phyloP scores from a whole-genome alignment of 2,329 filamentous ascomycete species.

The Xylariaceae sp. region DNA sequence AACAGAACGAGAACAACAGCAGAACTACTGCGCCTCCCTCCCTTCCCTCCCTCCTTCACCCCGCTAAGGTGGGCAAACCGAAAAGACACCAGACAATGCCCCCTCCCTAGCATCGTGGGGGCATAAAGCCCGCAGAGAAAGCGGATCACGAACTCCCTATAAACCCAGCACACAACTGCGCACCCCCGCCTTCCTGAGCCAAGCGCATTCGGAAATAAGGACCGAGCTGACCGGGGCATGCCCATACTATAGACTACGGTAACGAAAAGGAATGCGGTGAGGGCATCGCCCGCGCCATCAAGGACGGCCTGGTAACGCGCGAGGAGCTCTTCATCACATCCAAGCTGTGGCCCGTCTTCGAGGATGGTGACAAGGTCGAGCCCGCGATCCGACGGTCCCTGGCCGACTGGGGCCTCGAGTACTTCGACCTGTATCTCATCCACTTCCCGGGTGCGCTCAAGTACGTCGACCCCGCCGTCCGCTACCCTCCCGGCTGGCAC shows the following conservation, averaged over 20 bases:
- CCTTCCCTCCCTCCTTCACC: slow-evolving; percentile 13
- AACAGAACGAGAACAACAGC: neutral
- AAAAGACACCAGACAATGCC: neutral
- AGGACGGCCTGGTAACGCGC: slow-evolving; percentile 74
- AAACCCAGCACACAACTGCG: neutral
- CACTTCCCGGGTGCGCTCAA: slow-evolving; percentile 86
- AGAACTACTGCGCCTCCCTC: neutral
- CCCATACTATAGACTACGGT: slow-evolving; percentile 59
- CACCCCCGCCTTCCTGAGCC: neutral
- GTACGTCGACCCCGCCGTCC: slow-evolving; percentile 72
- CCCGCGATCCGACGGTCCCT: slow-evolving; percentile 72
- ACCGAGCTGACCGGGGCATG: slow-evolving; percentile 5
- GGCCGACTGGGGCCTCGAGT: slow-evolving; percentile 76
- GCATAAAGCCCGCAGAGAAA: slow-evolving; percentile 4
- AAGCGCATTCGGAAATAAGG: neutral
- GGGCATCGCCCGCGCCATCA: slow-evolving; percentile 72
- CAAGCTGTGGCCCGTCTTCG: slow-evolving; percentile 92
- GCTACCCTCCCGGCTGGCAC: slow-evolving; percentile 76
- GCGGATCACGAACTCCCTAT: neutral
- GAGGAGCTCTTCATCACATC: slow-evolving; percentile 87
- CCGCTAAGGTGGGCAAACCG: slow-evolving; percentile 8
- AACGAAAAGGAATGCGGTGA: slow-evolving; percentile 75
- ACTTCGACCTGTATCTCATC: slow-evolving; percentile 85
- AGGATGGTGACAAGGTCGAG: slow-evolving; percentile 71
- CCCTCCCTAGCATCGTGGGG: slow-evolving; percentile 7